Percentiles rank a stretch among this genome's conserved stretches.
Evolutionary conservation across 2,329 filamentous ascomycete genomes (phyloP).

Genomic region (Stagonosporopsis rhizophila): DNA sequence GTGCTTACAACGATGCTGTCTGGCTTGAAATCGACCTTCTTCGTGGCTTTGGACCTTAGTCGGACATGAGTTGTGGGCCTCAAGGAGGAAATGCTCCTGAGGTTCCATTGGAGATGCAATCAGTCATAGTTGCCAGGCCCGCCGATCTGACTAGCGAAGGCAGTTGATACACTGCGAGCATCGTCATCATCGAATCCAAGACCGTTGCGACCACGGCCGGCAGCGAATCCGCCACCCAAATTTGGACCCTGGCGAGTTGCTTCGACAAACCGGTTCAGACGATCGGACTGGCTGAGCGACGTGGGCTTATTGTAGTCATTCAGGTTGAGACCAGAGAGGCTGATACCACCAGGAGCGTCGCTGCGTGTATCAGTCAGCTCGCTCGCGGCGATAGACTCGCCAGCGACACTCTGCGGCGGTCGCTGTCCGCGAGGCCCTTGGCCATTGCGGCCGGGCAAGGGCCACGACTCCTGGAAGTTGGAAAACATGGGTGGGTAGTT

Average conservation of each 20-base stretch:
- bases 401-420: constrained; percentile 78
- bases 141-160: constrained; percentile 94
- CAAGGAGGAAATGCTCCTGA: constrained; percentile 10
- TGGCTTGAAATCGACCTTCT: not conserved
- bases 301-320: constrained; percentile 74
- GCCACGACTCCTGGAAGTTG: constrained; percentile 90
- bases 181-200: constrained; percentile 78
- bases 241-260: constrained; percentile 71
- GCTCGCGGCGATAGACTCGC: constrained; percentile 90
- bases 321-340: constrained; percentile 81
- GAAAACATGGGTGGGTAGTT: constrained; percentile 96
- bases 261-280: constrained; percentile 93
- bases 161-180: constrained; percentile 93
- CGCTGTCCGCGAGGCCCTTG: constrained; percentile 70
- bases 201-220: constrained; percentile 51
- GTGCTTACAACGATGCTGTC: not conserved
- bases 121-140: constrained; percentile 68
- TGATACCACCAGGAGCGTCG: constrained; percentile 83
- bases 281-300: constrained; percentile 82
- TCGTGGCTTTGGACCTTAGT: not conserved
- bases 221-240: constrained; percentile 44
- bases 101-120: constrained; percentile 37
- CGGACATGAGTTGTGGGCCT: constrained; percentile 8
- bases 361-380: constrained; percentile 85
- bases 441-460: constrained; percentile 74